Evolutionary conservation across 768 basidiomycete species (phyloP), one percentile per base, ranked within the genome.

Genomic region (Amanita thiersii): DNA sequence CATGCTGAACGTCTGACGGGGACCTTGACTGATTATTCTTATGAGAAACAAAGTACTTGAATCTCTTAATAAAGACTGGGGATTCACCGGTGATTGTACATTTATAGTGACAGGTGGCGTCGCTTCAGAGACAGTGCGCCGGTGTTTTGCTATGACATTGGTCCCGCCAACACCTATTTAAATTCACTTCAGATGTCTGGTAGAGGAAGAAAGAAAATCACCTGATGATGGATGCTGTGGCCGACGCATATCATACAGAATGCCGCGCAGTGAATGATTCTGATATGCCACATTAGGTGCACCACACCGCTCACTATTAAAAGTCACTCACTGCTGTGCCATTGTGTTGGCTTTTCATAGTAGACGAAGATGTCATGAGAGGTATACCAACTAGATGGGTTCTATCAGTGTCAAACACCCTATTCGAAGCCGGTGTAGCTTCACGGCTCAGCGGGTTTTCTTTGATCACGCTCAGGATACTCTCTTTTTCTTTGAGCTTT

Each of bases 381-480:
- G 23, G 31, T 14, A 39, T 39, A n/a, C 30, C 17, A 20, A 11
- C 42, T 31, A 20, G 28, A 14, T 19, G 26, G 3, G 41, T 4
- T 23, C 23, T 36, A 25, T 11, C 18, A 17, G 12, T 30, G 14
- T 15, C 19, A 18, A 38, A 39, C 44, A 45, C 47, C 19, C 56
- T 47, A 18, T 53, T 49, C 1, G 41, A 37, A 20, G 37, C 50
- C 11, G 61, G 63, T 0, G 61, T 60, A 39, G 52, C 46, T 12
- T 47, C 57, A 23, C 61, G 47, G 47, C 62, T 65, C 39, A 50
- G 45, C 6, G 63, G 58, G 42, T 66, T 57, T 48, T 71, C 69
- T 33, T 58, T 62, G 48, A 71, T 71, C 37, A 61, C 56, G 36
- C 57, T 64, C 43, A 68, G 50, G 14, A 47, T 43, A 39, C 51